Evolutionary conservation across 2,329 filamentous ascomycete species (phyloP), one percentile per base, ranked within the genome.

Genomic region (Colletotrichum eremochloae): DNA sequence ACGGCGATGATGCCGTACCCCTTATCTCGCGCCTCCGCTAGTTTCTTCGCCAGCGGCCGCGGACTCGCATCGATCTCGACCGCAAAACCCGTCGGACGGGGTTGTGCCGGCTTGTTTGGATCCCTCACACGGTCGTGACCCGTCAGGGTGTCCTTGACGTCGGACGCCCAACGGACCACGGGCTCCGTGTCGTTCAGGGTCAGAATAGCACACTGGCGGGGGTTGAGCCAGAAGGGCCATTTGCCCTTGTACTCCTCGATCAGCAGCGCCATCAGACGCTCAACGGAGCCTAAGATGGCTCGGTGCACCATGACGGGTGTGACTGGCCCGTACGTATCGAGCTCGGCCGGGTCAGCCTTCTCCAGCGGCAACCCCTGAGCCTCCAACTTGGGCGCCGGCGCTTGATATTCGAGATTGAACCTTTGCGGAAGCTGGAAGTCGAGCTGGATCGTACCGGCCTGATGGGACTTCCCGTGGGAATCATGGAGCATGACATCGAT

Each of bases 141-240:
- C 42, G 87, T 81, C 5, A 91, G 82, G 7, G 88, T 79, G 60
- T 88, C 82, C 69, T 86, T 84, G 7, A 85, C 81, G 53, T 82
- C 80, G 70, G 79, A 84, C 31, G 82, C 88, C 84, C 82, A 89
- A 1, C 80, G 80, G 12, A 91, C 72, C 0, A 92, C 86, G 1
- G 86, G 82, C 4, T 85, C 82, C 5, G 86, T 87, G 61, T 91
- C 86, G 76, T 93, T 94, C 65, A 96, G 87, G 0, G 93, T 93
- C 42, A 96, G 81, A 68, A 97, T 88, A 57, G 92, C 89, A 53
- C 90, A 91, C 78, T 96, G 95, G 7, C 91, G 89, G 1, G 94
- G 94, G 67, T 93, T 95, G 12, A 97, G 86, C 95, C 94, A 97
- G 80, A 97, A 96, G 4, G 94, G 94, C 90, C 94, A 97, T 70